Conservation (phyloP, 176 grass and related monocot species). For the Aegilops speltoides region DNA sequence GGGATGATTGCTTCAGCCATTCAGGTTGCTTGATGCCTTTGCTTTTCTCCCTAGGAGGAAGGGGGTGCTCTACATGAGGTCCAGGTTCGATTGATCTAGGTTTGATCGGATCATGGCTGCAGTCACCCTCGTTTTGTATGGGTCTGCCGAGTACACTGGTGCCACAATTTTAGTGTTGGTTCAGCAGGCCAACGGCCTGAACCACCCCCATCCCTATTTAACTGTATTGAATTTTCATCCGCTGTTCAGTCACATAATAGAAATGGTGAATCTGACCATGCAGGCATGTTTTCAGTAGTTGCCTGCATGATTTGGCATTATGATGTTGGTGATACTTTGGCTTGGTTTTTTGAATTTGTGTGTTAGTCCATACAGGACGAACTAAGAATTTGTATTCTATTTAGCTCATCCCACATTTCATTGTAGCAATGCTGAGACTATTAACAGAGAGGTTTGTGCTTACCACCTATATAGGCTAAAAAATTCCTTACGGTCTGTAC, state of each 20-base stretch:
- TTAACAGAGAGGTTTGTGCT: neutral
- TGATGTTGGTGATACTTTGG: neutral
- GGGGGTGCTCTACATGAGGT: neutral
- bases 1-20: neutral
- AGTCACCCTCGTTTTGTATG: neutral
- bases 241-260: neutral
- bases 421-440: conserved; percentile 12
- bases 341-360: neutral
- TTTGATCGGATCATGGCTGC: neutral
- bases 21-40: neutral
- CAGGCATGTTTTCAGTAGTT: neutral
- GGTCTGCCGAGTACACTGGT: neutral
- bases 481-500: neutral
- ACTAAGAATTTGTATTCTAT: neutral
- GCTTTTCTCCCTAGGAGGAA: neutral
- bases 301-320: conserved; percentile 1
- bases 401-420: conserved; percentile 1
- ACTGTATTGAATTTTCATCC: conserved; percentile 3
- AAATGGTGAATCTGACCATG: conserved; percentile 2
- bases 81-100: neutral
- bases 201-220: neutral
- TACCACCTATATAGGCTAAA: neutral
- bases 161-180: neutral
- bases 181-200: neutral
- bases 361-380: neutral